These are phyloP conservation scores for Cercospora sesami DNA, from an alignment of 2,329 filamentous ascomycete species.

Conservation along the genomic window DNA sequence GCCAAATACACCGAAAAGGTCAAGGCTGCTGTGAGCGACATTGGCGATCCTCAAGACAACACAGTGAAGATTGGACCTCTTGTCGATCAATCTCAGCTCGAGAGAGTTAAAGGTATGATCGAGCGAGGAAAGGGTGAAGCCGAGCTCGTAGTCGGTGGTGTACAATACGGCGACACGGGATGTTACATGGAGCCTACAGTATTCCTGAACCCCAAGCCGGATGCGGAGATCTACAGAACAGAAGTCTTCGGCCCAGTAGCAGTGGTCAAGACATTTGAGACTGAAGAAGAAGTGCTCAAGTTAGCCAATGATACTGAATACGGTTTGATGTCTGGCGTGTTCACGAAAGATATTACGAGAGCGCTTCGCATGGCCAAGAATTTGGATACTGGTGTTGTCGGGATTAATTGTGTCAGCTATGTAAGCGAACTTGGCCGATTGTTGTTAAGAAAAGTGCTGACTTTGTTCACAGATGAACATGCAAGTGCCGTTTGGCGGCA, in stretches of 20 bases:
- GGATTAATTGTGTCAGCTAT: conserved; percentile 35
- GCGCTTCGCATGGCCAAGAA: conserved; percentile 44
- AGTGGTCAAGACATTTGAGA: conserved; percentile 41
- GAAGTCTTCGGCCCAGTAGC: conserved; percentile 44
- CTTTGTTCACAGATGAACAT: background rate
- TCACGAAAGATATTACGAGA: conserved; percentile 41
- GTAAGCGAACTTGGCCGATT: background rate
- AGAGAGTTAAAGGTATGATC: conserved; percentile 45
- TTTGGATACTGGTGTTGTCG: conserved; percentile 44
- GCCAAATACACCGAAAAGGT: conserved; percentile 48
- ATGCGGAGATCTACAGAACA: conserved; percentile 40
- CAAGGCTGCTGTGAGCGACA: conserved; percentile 36
- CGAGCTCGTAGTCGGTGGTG: conserved; percentile 26
- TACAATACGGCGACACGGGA: conserved; percentile 30
- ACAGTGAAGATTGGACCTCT: conserved; percentile 54
- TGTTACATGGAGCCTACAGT: conserved; percentile 50
- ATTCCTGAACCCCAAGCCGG: conserved; percentile 44
- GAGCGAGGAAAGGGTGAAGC: conserved; percentile 21
- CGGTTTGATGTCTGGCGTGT: conserved; percentile 42
- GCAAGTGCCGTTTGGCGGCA: conserved; percentile 53
- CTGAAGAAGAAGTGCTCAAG: conserved; percentile 41
- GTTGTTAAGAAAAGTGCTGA: background rate
- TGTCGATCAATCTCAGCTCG: conserved; percentile 58
- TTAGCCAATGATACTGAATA: conserved; percentile 43
- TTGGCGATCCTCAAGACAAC: conserved; percentile 47